Conservation (phyloP, 2,329 filamentous ascomycete genomes). For the Scleromitrula shiraiana region DNA sequence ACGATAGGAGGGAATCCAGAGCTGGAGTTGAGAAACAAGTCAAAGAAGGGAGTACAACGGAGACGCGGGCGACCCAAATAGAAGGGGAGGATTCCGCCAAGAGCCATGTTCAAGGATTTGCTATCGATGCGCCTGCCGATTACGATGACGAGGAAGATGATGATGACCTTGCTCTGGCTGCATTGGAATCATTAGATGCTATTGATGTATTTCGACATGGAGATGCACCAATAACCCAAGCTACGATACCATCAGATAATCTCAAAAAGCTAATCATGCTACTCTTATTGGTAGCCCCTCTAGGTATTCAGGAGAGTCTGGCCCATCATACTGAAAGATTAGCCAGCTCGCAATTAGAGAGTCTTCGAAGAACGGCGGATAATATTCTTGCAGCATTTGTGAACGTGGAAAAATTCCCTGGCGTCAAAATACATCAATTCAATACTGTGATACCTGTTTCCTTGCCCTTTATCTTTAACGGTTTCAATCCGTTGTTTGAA, state of each 20-base stretch:
- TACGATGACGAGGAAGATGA: constrained; percentile 37
- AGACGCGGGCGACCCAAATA: neutral
- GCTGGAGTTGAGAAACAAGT: constrained; percentile 13
- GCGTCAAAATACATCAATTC: constrained; percentile 55
- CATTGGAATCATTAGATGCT: constrained; percentile 60
- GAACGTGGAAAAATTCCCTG: constrained; percentile 54
- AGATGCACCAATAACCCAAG: constrained; percentile 46
- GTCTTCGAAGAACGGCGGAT: constrained; percentile 54
- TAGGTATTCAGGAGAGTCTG: constrained; percentile 57
- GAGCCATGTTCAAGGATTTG: constrained; percentile 29
- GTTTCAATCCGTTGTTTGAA: constrained; percentile 62
- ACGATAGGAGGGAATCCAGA: constrained; percentile 46
- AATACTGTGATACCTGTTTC: constrained; percentile 49
- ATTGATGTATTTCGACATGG: constrained; percentile 51
- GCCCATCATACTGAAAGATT: constrained; percentile 52
- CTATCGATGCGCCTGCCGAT: constrained; percentile 37
- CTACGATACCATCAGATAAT: constrained; percentile 67
- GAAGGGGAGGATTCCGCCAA: constrained; percentile 14
- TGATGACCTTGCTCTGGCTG: constrained; percentile 59
- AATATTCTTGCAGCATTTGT: constrained; percentile 59
- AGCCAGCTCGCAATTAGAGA: constrained; percentile 45
- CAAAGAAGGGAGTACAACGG: neutral
- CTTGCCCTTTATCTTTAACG: constrained; percentile 59
- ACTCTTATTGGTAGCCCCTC: constrained; percentile 56
- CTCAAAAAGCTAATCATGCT: constrained; percentile 64